These are phyloP conservation scores for Zygotorulaspora florentina DNA, from an alignment of 805 yeast genomes.

Conservation along the genomic window DNA sequence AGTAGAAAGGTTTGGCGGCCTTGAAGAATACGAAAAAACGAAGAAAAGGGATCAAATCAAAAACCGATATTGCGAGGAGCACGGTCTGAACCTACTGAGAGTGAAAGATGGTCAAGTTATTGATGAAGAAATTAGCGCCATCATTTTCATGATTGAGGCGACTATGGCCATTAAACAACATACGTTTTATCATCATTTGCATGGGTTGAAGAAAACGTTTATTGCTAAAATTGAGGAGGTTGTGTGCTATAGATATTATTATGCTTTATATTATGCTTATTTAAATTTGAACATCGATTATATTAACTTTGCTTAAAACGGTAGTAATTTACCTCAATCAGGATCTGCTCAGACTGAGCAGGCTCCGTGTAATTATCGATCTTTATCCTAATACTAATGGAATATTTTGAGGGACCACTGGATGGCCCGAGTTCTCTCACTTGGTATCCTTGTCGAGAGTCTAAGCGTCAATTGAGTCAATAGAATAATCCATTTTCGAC, in stretches of 20 bases:
- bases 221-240: not conserved
- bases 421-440: not conserved
- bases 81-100: slow-evolving; percentile 1
- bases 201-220: too few relatives aligned
- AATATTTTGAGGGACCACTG: not conserved
- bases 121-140: not conserved
- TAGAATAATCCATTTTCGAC: slow-evolving; percentile 62
- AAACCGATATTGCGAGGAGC: not conserved
- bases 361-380: not conserved
- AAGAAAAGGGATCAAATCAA: not conserved
- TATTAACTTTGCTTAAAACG: too few relatives aligned
- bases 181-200: too few relatives aligned
- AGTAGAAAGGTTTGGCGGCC: not conserved
- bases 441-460: not conserved
- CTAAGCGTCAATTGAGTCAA: slow-evolving; percentile 25
- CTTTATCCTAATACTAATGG: not conserved
- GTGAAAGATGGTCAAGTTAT: not conserved
- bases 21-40: not conserved
- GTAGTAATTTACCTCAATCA: too few relatives aligned
- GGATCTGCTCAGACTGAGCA: not conserved
- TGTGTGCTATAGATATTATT: not conserved
- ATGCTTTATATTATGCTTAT: not conserved
- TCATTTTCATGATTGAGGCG: not conserved
- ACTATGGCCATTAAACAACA: not conserved
- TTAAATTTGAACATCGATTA: not conserved